Percentiles rank a stretch among this genome's conserved stretches.
phyloP scores from a whole-genome alignment of 495 filamentous ascomycete genomes.

The Oidiodendron maius region DNA sequence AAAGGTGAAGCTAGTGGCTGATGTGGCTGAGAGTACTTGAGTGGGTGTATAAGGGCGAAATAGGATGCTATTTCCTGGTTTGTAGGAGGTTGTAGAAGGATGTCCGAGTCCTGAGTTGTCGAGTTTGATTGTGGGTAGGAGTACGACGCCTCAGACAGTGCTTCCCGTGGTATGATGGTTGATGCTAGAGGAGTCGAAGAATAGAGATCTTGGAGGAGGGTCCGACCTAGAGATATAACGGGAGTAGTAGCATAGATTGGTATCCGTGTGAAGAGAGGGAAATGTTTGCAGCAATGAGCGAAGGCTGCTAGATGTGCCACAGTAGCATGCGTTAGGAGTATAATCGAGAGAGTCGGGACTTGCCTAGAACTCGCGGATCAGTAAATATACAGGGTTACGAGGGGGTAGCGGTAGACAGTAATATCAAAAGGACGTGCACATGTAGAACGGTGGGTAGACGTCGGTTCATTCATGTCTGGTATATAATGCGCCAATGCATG shows the following conservation, averaged over 20 bases:
- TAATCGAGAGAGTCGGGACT: constrained; percentile 82
- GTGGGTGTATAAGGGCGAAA: constrained; percentile 84
- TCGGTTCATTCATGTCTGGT: constrained; percentile 22
- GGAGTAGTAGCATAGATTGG: constrained; percentile 95
- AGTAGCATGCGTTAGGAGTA: constrained; percentile 93
- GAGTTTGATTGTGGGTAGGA: constrained; percentile 44
- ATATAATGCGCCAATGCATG: constrained; percentile 13
- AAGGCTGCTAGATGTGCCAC: constrained; percentile 86
- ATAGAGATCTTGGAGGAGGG: constrained; percentile 88
- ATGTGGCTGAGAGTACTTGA: constrained; percentile 96
- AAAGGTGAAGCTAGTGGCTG: constrained; percentile 80
- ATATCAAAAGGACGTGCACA: constrained; percentile 1
- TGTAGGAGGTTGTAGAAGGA: constrained; percentile 76
- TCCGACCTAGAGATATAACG: constrained; percentile 87
- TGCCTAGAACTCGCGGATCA: constrained; percentile 48
- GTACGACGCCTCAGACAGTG: constrained; percentile 61
- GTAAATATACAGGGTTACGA: not conserved
- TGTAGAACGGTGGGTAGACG: constrained; percentile 4
- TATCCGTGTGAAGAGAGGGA: constrained; percentile 85
- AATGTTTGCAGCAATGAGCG: constrained; percentile 94
- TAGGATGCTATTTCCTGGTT: constrained; percentile 84
- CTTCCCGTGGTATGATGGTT: constrained; percentile 65
- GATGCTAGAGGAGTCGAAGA: constrained; percentile 80
- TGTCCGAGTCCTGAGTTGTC: constrained; percentile 33
- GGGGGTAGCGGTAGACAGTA: not conserved